These are phyloP conservation scores for Dendrocalamus latiflorus DNA, from an alignment of 202 grass and related monocot species.

Conservation along the genomic window DNA sequence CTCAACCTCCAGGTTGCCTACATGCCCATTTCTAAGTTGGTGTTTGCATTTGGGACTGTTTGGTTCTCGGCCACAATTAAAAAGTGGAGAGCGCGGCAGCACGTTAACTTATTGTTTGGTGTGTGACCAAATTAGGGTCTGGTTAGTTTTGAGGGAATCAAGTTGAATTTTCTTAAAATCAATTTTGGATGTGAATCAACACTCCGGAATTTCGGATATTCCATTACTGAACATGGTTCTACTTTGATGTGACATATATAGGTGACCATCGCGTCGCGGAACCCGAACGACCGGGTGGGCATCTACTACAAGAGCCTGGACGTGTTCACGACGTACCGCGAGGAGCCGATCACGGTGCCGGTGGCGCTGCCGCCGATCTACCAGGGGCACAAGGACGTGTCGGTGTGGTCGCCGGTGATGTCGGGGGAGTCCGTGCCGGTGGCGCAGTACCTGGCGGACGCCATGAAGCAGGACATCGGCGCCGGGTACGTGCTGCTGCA, in stretches of 20 bases:
- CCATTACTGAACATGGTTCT: not conserved
- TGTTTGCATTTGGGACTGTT: not conserved
- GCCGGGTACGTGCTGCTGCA: conserved; percentile 68
- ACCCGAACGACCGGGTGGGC: conserved; percentile 61
- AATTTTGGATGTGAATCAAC: not conserved
- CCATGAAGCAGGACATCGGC: conserved; percentile 56
- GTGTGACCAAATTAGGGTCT: not conserved
- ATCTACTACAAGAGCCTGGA: conserved; percentile 61
- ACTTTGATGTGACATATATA: not conserved
- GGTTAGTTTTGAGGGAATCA: not conserved
- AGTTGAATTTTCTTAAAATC: not conserved
- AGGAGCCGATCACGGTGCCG: conserved; percentile 47
- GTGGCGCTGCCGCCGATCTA: conserved; percentile 54
- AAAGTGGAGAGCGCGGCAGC: not conserved
- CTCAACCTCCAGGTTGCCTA: conserved; percentile 36
- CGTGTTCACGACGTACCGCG: conserved; percentile 53
- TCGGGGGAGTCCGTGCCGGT: conserved; percentile 39
- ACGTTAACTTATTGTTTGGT: not conserved
- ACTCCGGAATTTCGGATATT: not conserved
- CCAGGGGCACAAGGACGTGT: conserved; percentile 66
- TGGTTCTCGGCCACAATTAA: not conserved
- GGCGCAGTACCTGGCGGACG: conserved; percentile 38
- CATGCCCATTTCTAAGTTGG: not conserved
- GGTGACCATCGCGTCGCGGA: conserved; percentile 54
- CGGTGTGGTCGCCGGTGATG: conserved; percentile 75